Evolutionary conservation across 257 asterid genomes (phyloP).

Genomic region (Lantana camara): DNA sequence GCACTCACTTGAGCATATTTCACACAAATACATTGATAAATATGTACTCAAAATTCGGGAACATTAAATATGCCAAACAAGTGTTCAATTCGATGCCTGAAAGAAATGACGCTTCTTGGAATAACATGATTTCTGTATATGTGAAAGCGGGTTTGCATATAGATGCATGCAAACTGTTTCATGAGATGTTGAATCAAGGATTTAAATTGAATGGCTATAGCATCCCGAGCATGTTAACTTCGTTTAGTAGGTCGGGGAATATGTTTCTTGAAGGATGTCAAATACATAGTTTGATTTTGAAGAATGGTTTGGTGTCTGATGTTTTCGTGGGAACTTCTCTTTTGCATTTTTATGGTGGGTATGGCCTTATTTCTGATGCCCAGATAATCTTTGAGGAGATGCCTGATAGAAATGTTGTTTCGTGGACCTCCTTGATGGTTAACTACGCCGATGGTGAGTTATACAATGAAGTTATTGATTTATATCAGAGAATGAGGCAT

Average conservation of each 20-base stretch:
- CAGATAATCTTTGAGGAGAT: slow-evolving; percentile 59
- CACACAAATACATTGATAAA: slow-evolving; percentile 65
- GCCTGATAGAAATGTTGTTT: slow-evolving; percentile 82
- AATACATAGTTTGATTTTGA: slow-evolving; percentile 69
- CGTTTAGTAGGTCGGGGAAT: slow-evolving; percentile 59
- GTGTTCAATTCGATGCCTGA: slow-evolving; percentile 82
- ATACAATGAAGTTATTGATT: slow-evolving; percentile 41
- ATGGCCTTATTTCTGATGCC: slow-evolving; percentile 54
- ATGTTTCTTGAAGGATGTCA: slow-evolving; percentile 71
- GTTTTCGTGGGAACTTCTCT: slow-evolving; percentile 76
- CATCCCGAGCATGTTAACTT: slow-evolving; percentile 70
- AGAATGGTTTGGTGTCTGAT: slow-evolving; percentile 59
- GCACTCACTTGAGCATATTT: slow-evolving; percentile 48
- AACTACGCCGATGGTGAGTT: slow-evolving; percentile 55
- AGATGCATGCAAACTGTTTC: slow-evolving; percentile 56
- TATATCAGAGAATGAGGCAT: slow-evolving; percentile 57
- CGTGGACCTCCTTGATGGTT: slow-evolving; percentile 96
- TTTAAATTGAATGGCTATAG: slow-evolving; percentile 54
- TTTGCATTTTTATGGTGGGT: slow-evolving; percentile 81
- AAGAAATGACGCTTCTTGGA: slow-evolving; percentile 78
- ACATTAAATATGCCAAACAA: slow-evolving; percentile 40
- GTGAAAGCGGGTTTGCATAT: slow-evolving; percentile 47
- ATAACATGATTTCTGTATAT: slow-evolving; percentile 77
- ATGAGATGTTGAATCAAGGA: slow-evolving; percentile 61
- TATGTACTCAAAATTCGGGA: slow-evolving; percentile 60